Conservation (phyloP, 2,329 filamentous ascomycete species). For the Diatrype stigma region DNA sequence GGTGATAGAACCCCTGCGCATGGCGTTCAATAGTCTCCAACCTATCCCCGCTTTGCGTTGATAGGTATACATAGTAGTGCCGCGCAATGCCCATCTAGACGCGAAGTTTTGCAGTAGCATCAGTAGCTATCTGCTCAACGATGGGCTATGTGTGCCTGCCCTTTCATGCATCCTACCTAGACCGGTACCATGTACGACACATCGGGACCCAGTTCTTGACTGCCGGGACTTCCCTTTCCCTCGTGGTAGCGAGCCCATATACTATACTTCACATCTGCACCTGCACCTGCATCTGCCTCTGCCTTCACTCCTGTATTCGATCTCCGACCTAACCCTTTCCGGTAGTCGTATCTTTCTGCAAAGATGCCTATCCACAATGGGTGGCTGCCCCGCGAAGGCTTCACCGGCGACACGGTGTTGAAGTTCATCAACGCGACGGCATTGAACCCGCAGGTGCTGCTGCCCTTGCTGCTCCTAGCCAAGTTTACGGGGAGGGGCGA, state of each 20-base stretch:
- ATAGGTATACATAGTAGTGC: too few species aligned
- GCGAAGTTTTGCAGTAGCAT: too few species aligned
- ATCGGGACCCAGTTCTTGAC: too few species aligned
- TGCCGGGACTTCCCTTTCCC: background rate
- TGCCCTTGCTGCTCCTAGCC: conserved; percentile 60
- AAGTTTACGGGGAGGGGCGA: conserved; percentile 60
- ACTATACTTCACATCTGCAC: background rate
- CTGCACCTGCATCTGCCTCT: background rate
- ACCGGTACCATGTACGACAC: too few species aligned
- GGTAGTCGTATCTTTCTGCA: background rate
- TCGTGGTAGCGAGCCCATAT: background rate
- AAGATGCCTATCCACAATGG: conserved; percentile 47
- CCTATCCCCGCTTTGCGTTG: too few species aligned
- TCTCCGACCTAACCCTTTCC: background rate
- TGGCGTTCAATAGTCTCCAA: too few species aligned
- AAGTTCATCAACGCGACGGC: conserved; percentile 55
- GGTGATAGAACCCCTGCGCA: too few species aligned
- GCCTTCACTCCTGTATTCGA: background rate
- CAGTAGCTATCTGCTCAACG: too few species aligned
- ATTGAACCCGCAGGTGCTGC: conserved; percentile 60
- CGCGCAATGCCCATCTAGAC: too few species aligned
- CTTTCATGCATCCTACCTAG: too few species aligned
- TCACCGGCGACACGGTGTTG: conserved; percentile 57
- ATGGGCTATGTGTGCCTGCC: too few species aligned
- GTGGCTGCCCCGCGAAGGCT: conserved; percentile 51